Evolutionary conservation across 257 asterid genomes (phyloP).

Genomic region (Solanum clarkiae): DNA sequence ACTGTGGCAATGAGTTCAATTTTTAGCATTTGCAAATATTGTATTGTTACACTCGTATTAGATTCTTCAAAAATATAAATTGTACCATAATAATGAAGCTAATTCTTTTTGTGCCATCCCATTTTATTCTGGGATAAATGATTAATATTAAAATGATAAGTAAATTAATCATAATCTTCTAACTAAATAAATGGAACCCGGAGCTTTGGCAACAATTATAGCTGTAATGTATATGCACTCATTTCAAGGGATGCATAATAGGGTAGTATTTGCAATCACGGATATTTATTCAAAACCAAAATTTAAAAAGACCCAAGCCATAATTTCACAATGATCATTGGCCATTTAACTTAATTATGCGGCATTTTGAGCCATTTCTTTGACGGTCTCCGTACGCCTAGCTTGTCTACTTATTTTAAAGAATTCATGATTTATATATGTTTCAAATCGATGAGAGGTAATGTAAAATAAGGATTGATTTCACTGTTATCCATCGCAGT

Average conservation of each 20-base stretch:
- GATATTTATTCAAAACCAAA: not conserved
- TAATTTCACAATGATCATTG: not conserved
- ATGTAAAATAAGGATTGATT: too few species aligned
- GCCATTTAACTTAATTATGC: not conserved
- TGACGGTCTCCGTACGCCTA: too few species aligned
- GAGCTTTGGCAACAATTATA: too few species aligned
- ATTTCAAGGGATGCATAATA: not conserved
- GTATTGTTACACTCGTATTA: not conserved
- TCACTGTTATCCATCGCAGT: too few species aligned
- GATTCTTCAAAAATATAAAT: not conserved
- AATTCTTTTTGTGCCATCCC: not conserved
- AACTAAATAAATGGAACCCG: not conserved
- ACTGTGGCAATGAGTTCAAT: not conserved
- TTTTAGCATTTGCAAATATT: not conserved
- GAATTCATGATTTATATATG: too few species aligned
- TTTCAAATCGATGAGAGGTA: too few species aligned
- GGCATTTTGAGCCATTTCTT: too few species aligned
- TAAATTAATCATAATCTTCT: not conserved
- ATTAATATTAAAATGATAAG: not conserved
- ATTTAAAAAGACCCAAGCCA: not conserved
- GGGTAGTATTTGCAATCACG: not conserved
- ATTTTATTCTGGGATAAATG: not conserved
- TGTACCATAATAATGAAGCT: not conserved
- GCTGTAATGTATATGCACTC: too few species aligned
- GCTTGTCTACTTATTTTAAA: fast-evolving